Conservation (phyloP, 2,329 filamentous ascomycete genomes). For the Penicillium oxalicum region DNA sequence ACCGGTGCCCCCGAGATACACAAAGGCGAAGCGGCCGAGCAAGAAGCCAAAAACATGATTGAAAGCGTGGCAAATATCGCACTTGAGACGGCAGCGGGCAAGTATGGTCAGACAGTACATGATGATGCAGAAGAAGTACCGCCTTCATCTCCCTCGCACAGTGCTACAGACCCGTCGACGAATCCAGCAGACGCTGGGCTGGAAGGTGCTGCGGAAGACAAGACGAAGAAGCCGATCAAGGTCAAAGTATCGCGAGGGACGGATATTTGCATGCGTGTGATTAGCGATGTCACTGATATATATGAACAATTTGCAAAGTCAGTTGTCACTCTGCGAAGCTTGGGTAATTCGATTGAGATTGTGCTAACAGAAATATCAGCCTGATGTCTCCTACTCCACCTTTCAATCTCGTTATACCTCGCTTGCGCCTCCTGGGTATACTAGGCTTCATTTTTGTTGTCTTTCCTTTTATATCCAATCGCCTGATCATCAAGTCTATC, state of each 20-base stretch:
- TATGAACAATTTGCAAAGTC: slow-evolving; percentile 61
- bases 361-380: slow-evolving; percentile 24
- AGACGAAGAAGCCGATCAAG: slow-evolving; percentile 74
- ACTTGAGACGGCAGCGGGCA: slow-evolving; percentile 68
- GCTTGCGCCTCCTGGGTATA: slow-evolving; percentile 50
- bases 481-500: slow-evolving; percentile 59
- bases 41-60: slow-evolving; percentile 75
- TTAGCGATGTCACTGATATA: slow-evolving; percentile 56
- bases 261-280: slow-evolving; percentile 54
- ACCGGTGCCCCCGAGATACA: slow-evolving; percentile 76
- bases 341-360: neutral
- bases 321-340: slow-evolving; percentile 4
- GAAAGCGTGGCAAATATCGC: slow-evolving; percentile 67
- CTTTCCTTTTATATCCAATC: slow-evolving; percentile 52
- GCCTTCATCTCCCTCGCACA: slow-evolving; percentile 49
- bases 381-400: slow-evolving; percentile 59
- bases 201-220: slow-evolving; percentile 46
- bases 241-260: slow-evolving; percentile 56
- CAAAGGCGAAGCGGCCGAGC: slow-evolving; percentile 76
- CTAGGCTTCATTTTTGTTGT: slow-evolving; percentile 49
- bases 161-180: slow-evolving; percentile 47
- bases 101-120: slow-evolving; percentile 63
- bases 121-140: slow-evolving; percentile 41
- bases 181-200: slow-evolving; percentile 39
- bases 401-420: slow-evolving; percentile 51